Base-by-base conservation (phyloP, 805 yeast genomes). In the Zygosaccharomyces gambellarensis region DNA sequence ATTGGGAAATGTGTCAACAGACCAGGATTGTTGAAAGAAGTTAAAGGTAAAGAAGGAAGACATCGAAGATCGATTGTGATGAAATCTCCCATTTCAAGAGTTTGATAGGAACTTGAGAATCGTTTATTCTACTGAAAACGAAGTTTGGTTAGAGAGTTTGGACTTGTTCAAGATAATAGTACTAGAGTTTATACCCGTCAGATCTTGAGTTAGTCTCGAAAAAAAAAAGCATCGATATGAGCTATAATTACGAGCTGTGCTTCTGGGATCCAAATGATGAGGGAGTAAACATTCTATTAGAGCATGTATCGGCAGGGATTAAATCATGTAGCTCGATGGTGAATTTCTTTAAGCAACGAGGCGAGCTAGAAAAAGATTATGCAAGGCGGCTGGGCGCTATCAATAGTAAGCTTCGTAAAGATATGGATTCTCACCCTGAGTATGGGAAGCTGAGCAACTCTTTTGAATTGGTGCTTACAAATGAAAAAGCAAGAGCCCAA, bases 261-360 rank as follows among this genome's bases (percentile, higher is more conserved):
- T 67, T 67, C 40, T 67, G 71, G 69, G 71, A 67, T 50, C 66
- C 66, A 25, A 55, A 62, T 27, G 68, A 65, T 40, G 58, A 61
- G 5, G 71, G 70, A 11, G 67, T 60, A 23, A 57, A 56, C 39
- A 51, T 64, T 9, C 46, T 67, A 22, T 50, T 65, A 29, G 52
- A 55, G 23, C 71, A 67, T 41, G 54, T 65, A 0, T 52, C 62
- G 1, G 48, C 54, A 6, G 69, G 70, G 5, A 59, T 65, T 19
- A 59, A 54, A 41, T 54, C 69, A 1, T 58, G 64, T 40, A 49
- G 56, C 14, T 52, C 59, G 5, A 38, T 63, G 40, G 56, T 60
- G n/a, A 53, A 49, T 12, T 62, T 64, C 45, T 66, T 64, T 40
- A 64, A 59, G 46, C 62, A 58, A n/a, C 53, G 62, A 47, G 52